These are phyloP conservation scores for Ophiostoma triangulosporum DNA, from an alignment of 2,329 filamentous ascomycete genomes.

Conservation along the genomic window DNA sequence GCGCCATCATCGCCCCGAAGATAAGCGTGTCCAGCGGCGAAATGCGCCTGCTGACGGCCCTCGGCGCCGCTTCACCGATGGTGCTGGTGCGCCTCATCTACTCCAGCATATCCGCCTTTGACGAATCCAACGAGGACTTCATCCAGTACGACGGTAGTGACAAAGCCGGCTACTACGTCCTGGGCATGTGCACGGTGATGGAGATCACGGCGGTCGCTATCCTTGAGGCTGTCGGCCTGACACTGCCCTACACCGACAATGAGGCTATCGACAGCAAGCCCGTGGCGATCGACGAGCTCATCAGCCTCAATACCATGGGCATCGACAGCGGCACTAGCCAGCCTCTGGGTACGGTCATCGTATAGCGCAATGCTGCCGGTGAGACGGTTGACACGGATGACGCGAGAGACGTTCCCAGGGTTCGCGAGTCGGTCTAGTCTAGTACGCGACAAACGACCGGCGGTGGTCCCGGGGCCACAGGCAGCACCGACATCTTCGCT, in stretches of 20 bases:
- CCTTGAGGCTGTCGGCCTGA: slow-evolving; percentile 26
- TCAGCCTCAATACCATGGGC: no score
- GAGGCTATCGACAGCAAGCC: not conserved
- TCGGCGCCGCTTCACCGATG: slow-evolving; percentile 31
- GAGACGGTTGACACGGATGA: no score
- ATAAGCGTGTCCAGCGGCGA: slow-evolving; percentile 28
- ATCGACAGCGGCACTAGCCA: slow-evolving; percentile 1
- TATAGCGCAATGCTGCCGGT: not conserved
- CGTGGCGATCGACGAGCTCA: not conserved
- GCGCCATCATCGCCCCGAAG: slow-evolving; percentile 20
- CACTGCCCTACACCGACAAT: slow-evolving; percentile 12
- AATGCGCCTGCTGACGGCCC: slow-evolving; percentile 29
- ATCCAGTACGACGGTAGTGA: slow-evolving; percentile 26
- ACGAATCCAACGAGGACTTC: slow-evolving; percentile 25
- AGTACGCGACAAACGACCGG: no score
- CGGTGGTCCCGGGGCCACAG: no score
- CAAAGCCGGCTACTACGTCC: slow-evolving; percentile 21
- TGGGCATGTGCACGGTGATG: slow-evolving; percentile 35
- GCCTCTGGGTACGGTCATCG: not conserved
- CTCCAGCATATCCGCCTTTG: slow-evolving; percentile 28
- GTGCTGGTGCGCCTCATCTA: slow-evolving; percentile 36
- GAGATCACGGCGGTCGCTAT: slow-evolving; percentile 34
- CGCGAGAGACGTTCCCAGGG: not conserved
- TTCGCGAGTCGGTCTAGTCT: not conserved
- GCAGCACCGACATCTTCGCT: no score